Percentiles rank a stretch among this genome's conserved stretches.
These are phyloP conservation scores for Rheum nobile DNA, from an alignment of 148 eudicot genomes.

Conservation along the genomic window DNA sequence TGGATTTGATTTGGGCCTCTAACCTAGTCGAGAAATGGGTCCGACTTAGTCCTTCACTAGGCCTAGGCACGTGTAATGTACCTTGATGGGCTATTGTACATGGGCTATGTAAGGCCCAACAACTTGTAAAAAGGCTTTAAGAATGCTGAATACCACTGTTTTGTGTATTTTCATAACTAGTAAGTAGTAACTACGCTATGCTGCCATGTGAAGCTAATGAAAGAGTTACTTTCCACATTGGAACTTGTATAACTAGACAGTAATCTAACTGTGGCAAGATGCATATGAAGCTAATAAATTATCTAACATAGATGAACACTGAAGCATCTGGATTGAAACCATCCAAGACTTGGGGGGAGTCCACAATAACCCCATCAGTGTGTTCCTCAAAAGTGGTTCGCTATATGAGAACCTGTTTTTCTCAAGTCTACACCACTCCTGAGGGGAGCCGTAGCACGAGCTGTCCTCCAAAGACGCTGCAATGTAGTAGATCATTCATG, in stretches of 20 bases:
- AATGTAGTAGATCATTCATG: not conserved
- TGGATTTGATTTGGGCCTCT: not conserved
- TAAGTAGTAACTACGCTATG: not conserved
- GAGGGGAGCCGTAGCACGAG: conserved; percentile 9
- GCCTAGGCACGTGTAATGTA: too few species aligned
- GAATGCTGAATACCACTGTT: not conserved
- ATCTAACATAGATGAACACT: not conserved
- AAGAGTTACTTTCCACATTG: not conserved
- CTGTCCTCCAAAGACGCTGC: conserved; percentile 10
- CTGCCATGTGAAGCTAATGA: not conserved
- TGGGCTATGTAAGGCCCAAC: too few species aligned
- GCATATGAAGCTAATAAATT: not conserved
- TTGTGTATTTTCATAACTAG: not conserved
- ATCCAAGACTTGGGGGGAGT: too few species aligned
- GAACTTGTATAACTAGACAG: not conserved
- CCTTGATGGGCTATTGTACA: not conserved
- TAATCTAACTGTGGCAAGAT: not conserved
- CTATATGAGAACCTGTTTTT: not conserved
- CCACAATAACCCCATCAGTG: not conserved
- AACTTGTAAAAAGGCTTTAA: too few species aligned
- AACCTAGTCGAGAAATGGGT: not conserved
- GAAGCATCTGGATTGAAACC: not conserved
- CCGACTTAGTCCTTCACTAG: not conserved
- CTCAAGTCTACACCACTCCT: not conserved
- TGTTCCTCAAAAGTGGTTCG: not conserved